These are phyloP conservation scores for Monilinia laxa DNA, from an alignment of 2,329 filamentous ascomycete species.

Conservation along the genomic window DNA sequence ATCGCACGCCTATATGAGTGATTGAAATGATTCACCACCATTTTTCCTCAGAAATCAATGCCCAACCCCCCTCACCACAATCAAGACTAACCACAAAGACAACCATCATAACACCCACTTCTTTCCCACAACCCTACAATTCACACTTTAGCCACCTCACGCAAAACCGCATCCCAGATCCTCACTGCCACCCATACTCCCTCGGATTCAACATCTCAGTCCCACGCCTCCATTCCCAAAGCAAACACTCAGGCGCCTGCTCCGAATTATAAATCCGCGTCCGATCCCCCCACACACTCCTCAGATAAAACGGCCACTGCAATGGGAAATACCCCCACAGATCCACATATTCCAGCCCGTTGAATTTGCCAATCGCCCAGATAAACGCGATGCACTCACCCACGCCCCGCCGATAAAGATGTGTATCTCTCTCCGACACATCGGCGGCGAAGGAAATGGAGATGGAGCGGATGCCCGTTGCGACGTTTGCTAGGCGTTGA, in stretches of 20 bases:
- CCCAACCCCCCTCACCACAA: not conserved
- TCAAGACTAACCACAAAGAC: not conserved
- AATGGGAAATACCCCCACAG: not conserved
- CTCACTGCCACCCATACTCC: not conserved
- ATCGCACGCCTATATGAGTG: not conserved
- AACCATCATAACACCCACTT: not conserved
- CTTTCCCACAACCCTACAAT: no score
- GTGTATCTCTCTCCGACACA: not conserved
- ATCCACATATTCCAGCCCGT: not conserved
- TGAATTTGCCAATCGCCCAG: slow-evolving; percentile 2
- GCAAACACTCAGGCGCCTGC: not conserved
- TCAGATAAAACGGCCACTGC: slow-evolving; percentile 17
- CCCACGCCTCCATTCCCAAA: slow-evolving; percentile 1
- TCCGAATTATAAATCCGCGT: not conserved
- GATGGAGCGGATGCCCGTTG: not conserved
- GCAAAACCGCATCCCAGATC: not conserved
- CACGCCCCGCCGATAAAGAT: not conserved
- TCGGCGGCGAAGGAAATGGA: not conserved
- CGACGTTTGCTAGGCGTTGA: not conserved
- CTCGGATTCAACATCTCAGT: slow-evolving; percentile 9
- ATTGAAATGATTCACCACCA: not conserved
- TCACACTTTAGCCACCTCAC: not conserved
- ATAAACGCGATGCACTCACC: slow-evolving; percentile 1
- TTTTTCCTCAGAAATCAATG: not conserved
- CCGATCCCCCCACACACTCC: not conserved